Evolutionary conservation across 2,329 filamentous ascomycete species (phyloP), one percentile per base, ranked within the genome.

Genomic region (Tolypocladium tropicale): DNA sequence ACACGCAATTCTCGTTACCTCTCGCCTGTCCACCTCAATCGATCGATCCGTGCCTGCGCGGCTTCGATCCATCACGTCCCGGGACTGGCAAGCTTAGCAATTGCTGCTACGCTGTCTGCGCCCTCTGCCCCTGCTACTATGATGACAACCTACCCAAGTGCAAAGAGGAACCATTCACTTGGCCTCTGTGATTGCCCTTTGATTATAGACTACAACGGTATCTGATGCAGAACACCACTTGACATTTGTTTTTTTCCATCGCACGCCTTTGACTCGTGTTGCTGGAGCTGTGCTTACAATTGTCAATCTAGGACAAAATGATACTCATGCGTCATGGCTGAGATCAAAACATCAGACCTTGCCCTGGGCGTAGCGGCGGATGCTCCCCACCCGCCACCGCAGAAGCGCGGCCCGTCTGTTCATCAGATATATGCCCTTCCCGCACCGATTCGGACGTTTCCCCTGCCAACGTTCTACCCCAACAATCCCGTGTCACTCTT

Each of bases 181-280:
- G 73, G 76, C 76, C 81, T 82, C 80, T 62, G 74, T 86, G 84
- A 78, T 74, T 74, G 81, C 75, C 79, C 76, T 76, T 80, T 79
- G 67, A 71, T 72, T 83, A 85, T 87, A 88, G 89, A 94, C 89
- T 94, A 94, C 89, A 93, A 94, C 89, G 89, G 89, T 94, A 94
- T 94, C 89, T 94, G 89, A 94, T 81, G 77, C 68, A 70, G 69
- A 61, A 57, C 4, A 33, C 53, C 57, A 64, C 56, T 61, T 56
- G 28, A 55, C 58, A 59, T 62, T 62, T 55, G n/a, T n/a, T n/a
- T n/a, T n/a, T n/a, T n/a, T n/a, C n/a, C 54, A 55, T 55, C 56
- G 52, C 34, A 50, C 43, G 50, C 30, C 39, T 37, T 23, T 43
- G 11, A 34, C 23, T 12, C 61, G 6, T 28, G 6, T 10, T 11